Percentiles rank a stretch among this genome's conserved stretches.
These are phyloP conservation scores for Senna siamea DNA, from an alignment of 306 rosid species.

Conservation along the genomic window DNA sequence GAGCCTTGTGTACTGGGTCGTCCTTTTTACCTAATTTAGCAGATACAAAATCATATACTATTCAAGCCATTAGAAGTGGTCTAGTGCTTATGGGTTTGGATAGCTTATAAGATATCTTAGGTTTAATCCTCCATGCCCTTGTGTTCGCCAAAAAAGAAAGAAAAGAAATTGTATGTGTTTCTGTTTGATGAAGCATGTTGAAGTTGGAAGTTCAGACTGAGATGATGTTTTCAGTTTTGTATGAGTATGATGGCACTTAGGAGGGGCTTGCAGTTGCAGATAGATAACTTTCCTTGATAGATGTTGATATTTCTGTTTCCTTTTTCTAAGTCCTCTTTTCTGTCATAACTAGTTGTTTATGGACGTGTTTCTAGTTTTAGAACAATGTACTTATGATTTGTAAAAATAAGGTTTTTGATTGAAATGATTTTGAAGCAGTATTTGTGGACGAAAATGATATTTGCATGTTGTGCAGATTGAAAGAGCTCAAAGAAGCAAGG, in stretches of 20 bases:
- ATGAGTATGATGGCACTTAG: background rate
- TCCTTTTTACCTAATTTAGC: too few species aligned
- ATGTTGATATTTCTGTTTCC: slow-evolving; percentile 3
- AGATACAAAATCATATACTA: background rate
- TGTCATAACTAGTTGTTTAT: too few species aligned
- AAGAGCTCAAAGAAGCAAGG: slow-evolving; percentile 63
- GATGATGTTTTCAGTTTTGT: background rate
- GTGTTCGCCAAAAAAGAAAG: background rate
- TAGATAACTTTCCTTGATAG: background rate
- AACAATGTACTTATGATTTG: too few species aligned
- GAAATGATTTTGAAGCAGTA: too few species aligned
- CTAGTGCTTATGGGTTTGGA: background rate
- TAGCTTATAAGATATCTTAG: background rate
- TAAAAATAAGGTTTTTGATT: too few species aligned
- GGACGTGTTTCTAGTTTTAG: too few species aligned
- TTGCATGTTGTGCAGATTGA: slow-evolving; percentile 69
- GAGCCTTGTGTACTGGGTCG: too few species aligned
- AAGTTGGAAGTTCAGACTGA: background rate
- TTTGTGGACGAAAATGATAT: too few species aligned
- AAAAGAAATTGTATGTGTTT: background rate
- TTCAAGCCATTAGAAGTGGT: background rate
- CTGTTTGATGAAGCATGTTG: background rate
- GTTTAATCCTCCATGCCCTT: background rate
- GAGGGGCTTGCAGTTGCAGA: background rate
- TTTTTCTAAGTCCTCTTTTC: too few species aligned